These are phyloP conservation scores for Heimioporus sp. DNA, from an alignment of 768 basidiomycete genomes.

Conservation along the genomic window DNA sequence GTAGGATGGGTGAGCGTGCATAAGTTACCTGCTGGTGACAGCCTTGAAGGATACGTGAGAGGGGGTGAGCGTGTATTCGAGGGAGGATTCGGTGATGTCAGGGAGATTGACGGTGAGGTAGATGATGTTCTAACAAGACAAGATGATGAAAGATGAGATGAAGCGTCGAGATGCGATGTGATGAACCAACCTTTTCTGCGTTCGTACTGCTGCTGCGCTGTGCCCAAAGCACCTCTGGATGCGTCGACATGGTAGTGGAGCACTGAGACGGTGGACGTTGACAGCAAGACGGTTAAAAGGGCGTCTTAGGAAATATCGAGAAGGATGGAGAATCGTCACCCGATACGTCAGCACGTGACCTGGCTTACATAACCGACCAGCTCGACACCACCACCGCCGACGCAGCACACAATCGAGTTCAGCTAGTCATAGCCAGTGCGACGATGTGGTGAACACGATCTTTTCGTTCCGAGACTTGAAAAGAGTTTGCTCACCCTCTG, in stretches of 20 bases:
- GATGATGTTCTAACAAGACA: conserved; percentile 66
- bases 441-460: too few species aligned
- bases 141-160: background rate
- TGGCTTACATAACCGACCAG: background rate
- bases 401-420: too few species aligned
- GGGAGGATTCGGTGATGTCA: conserved; percentile 56
- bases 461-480: too few species aligned
- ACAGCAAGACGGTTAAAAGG: background rate
- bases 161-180: background rate
- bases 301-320: conserved; percentile 26
- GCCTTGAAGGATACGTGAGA: conserved; percentile 65
- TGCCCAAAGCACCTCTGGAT: conserved; percentile 94
- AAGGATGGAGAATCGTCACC: conserved; percentile 30
- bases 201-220: conserved; percentile 75
- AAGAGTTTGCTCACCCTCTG: too few species aligned
- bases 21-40: conserved; percentile 55
- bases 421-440: too few species aligned
- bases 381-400: background rate
- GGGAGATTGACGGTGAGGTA: conserved; percentile 84
- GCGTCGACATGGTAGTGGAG: conserved; percentile 38
- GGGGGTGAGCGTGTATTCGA: conserved; percentile 59
- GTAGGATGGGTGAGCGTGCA: background rate
- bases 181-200: conserved; percentile 58
- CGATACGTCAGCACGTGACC: conserved; percentile 17
- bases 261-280: too few species aligned